Base-by-base conservation (phyloP, 1,139 yeast species). In the Nakaseomyces glabratus region DNA sequence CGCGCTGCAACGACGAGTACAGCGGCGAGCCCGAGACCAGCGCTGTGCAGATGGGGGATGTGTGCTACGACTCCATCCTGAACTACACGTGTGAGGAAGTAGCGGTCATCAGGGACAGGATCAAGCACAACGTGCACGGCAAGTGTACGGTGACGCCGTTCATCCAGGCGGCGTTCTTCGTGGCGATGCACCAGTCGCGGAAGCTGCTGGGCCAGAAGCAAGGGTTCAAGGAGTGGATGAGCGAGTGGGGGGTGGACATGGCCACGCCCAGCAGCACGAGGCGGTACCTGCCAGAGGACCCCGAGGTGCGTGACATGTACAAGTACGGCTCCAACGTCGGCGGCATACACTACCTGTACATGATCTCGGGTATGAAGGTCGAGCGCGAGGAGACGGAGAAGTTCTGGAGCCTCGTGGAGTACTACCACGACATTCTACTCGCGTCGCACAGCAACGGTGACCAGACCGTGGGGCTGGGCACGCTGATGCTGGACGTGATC, bases 241-340 rank as follows among this genome's bases (percentile, higher is more conserved):
- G 31, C 19, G 49, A 51, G 36, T 39, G 44, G 33, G 44, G 46
- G 11, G 37, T 47, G 18, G 52, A 49, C 38, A 35, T 50, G 16
- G 42, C 46, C 4, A 30, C 51, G 12, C 49, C 54, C 4, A 46
- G 45, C 28, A 44, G 47, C 34, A 34, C 45, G 4, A 34, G 55
- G 20, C 35, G 37, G 15, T 20, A 35, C 6, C 33, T 50, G 26
- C 50, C 52, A 6, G 35, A 36, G 2, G 47, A 44, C 11, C 23
- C 32, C 7, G 44, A 40, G 13, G 4, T 43, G 2, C 34, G 34
- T 10, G 43, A 42, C 4, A 26, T 38, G 19, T 47, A 44, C 36
- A 44, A 44, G 35, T 49, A 39, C 42, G 55, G 57, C 16, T 28
- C 49, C 13, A 45, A 47, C 34, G 50, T 51, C 14, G 55, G 50